Conservation (phyloP, 306 rosid genomes). For the Gynostemma pentaphyllum region DNA sequence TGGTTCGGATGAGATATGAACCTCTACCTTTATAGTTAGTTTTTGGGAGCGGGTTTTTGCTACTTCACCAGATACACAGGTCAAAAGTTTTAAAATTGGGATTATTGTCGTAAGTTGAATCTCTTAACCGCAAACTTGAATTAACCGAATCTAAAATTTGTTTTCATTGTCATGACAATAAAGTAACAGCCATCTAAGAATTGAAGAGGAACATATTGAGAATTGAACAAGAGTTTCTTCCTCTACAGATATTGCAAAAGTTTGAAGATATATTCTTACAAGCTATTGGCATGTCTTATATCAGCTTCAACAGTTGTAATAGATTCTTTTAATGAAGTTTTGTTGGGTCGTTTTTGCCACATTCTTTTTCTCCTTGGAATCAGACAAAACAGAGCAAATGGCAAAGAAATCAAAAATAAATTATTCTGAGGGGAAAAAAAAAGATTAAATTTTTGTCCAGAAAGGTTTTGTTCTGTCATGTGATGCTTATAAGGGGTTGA, state of each 20-base stretch:
- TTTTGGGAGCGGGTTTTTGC: too few relatives aligned
- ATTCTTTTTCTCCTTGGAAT: constrained; percentile 23
- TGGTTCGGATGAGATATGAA: too few relatives aligned
- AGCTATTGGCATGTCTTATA: constrained; percentile 50
- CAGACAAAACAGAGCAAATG: background rate
- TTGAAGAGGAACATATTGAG: background rate
- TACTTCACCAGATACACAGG: too few relatives aligned
- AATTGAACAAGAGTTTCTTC: background rate
- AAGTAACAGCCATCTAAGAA: background rate
- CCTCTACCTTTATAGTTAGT: too few relatives aligned
- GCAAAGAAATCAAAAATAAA: constrained; percentile 1
- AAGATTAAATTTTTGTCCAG: constrained; percentile 13
- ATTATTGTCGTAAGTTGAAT: too few relatives aligned
- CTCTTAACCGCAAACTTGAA: background rate
- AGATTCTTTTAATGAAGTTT: constrained; percentile 44
- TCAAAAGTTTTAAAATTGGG: too few relatives aligned
- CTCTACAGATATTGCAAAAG: too few relatives aligned
- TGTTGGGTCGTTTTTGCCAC: constrained; percentile 37
- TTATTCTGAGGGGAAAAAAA: background rate
- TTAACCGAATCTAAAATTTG: background rate
- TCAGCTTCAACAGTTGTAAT: constrained; percentile 60
- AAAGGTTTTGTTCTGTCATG: constrained; percentile 6
- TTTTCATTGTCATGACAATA: background rate
- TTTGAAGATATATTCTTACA: too few relatives aligned
- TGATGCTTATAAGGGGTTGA: background rate